Base-by-base conservation (phyloP, 2,329 filamentous ascomycete genomes). In the Penicillium sp. region DNA sequence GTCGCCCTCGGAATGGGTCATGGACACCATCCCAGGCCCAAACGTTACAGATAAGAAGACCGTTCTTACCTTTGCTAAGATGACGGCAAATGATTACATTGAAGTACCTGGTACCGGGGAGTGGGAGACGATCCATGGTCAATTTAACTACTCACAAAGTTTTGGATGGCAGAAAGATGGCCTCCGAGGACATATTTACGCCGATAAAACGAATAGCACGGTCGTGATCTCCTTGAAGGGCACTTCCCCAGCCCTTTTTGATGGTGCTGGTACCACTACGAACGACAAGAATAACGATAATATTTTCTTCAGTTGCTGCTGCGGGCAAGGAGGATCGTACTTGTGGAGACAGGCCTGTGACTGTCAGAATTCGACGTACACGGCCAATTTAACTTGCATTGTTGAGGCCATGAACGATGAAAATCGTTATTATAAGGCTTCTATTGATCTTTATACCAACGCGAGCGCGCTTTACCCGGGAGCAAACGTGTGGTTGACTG, bases 211-310 rank as follows among this genome's bases (percentile, higher is more conserved):
- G 39, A 97, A 98, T 74, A 85, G 85, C 35, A 98, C 93, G 1
- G 83, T 98, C 53, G 87, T 98, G 43, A 95, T 98, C 62, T 93
- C 92, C 5, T 77, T 99, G 55, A 99, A 99, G 77, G 95, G 93
- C 53, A 97, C 93, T 0, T 91, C 88, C 1, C 86, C 89, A 2
- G 93, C 95, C 13, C 88, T 98, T 3, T 98, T 97, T 71, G 93
- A 98, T 73, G 95, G 95, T n/a, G 90, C 93, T 37, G 93, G 93
- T 51, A 98, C 95, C 1, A 98, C 93, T 0, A 96, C 92, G 26
- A 96, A 96, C 66, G 95, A 99, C 78, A 99, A 99, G 78, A 81
- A 93, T 69, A 99, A 98, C 73, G 95, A 99, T 76, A 99, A 99
- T 72, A 82, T 99, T 10, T 96, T 96, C 76, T 97, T 97, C 78